Evolutionary conservation across 805 yeast genomes (phyloP).

Genomic region (Lachancea lanzarotensis): DNA sequence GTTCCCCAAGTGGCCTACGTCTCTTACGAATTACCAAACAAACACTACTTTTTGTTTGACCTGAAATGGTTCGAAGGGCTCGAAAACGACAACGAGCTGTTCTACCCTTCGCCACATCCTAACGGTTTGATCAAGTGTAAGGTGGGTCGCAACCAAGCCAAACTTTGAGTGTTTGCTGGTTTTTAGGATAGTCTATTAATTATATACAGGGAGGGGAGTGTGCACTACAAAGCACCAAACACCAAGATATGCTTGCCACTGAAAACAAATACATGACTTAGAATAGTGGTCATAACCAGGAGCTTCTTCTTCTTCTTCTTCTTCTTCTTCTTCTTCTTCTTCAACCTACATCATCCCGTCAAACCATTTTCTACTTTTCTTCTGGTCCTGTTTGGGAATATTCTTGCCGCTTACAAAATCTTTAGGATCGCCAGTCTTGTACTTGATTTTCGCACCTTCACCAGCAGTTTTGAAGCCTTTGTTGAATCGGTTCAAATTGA

Average conservation of each 20-base stretch:
- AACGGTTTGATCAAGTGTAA: slow-evolving; percentile 87
- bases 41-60: slow-evolving; percentile 80
- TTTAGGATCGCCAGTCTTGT: slow-evolving; percentile 27
- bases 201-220: slow-evolving; percentile 2
- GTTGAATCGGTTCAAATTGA: slow-evolving; percentile 46
- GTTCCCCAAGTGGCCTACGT: slow-evolving; percentile 58
- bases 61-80: slow-evolving; percentile 77
- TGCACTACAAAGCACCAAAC: not conserved
- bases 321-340: too few relatives aligned
- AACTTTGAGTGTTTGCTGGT: slow-evolving; percentile 33
- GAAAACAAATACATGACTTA: not conserved
- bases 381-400: slow-evolving; percentile 42
- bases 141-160: slow-evolving; percentile 66
- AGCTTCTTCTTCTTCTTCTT: too few relatives aligned
- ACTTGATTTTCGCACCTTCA: slow-evolving; percentile 28
- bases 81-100: slow-evolving; percentile 71
- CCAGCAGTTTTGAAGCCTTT: slow-evolving; percentile 40
- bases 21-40: slow-evolving; percentile 77
- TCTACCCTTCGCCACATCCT: slow-evolving; percentile 88
- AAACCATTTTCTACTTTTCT: slow-evolving; percentile 31
- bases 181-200: not conserved
- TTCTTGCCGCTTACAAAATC: slow-evolving; percentile 38
- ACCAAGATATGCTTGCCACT: not conserved
- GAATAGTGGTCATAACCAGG: too few relatives aligned
- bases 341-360: slow-evolving; percentile 26